Evolutionary conservation across 257 asterid genomes (phyloP).

Genomic region (Primulina tabacum): DNA sequence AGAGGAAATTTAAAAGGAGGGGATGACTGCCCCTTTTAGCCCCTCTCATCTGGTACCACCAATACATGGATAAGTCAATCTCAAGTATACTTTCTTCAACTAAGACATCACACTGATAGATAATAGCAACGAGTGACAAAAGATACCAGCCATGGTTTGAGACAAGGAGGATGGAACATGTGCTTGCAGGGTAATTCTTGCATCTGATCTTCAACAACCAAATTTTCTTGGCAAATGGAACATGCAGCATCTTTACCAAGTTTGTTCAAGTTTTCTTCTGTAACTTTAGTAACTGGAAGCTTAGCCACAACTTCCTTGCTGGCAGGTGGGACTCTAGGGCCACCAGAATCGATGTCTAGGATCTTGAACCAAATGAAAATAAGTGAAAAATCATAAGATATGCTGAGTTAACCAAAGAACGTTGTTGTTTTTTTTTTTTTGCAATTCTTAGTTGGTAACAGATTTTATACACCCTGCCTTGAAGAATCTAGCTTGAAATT

Average conservation of each 20-base stretch:
- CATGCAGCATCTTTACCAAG: constrained; percentile 78
- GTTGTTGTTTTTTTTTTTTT: neutral
- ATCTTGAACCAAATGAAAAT: constrained; percentile 39
- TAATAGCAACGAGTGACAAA: neutral
- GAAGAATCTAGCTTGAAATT: neutral
- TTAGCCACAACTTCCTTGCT: constrained; percentile 92
- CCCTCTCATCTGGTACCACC: neutral
- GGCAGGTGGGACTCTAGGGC: constrained; percentile 90
- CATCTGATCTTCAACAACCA: constrained; percentile 71
- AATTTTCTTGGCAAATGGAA: constrained; percentile 84
- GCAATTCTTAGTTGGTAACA: neutral
- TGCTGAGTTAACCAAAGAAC: neutral
- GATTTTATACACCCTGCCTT: neutral
- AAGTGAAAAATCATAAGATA: constrained; percentile 16
- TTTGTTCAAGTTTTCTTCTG: constrained; percentile 56
- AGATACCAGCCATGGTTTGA: constrained; percentile 97
- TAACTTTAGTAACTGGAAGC: constrained; percentile 69
- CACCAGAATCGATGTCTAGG: constrained; percentile 54
- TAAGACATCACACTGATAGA: neutral
- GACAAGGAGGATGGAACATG: constrained; percentile 95
- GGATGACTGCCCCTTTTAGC: neutral
- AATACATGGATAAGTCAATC: neutral
- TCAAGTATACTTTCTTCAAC: neutral
- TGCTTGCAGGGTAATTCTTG: constrained; percentile 94
- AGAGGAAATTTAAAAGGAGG: neutral